Evolutionary conservation across 495 filamentous ascomycete species (phyloP).

Genomic region (Hypoxylon fragiforme): DNA sequence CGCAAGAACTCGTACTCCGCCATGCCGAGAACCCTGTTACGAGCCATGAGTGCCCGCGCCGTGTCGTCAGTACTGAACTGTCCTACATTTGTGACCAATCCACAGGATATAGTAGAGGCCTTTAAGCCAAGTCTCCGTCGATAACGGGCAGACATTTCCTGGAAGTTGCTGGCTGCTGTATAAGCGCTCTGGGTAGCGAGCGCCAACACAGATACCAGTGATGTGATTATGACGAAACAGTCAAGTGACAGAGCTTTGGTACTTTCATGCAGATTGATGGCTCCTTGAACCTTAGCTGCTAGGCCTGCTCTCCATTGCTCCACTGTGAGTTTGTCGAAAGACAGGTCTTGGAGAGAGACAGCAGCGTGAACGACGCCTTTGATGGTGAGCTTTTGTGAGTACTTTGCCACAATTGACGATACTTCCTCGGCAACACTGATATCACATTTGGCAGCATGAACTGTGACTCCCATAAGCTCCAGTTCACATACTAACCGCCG

Average conservation of each 20-base stretch:
- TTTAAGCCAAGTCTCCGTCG: not conserved
- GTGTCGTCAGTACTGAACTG: not conserved
- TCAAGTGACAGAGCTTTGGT: not conserved
- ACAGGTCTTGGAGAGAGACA: not conserved
- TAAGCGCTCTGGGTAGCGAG: not conserved
- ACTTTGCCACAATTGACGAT: too few species aligned
- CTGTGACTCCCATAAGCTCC: not conserved
- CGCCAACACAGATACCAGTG: not conserved
- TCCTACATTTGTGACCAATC: not conserved
- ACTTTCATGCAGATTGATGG: not conserved
- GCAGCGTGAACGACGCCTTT: not conserved
- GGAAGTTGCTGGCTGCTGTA: not conserved
- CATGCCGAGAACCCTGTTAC: too few species aligned
- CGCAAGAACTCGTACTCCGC: too few species aligned
- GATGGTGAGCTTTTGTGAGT: not conserved
- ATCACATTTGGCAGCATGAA: conserved; percentile 9
- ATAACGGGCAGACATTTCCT: not conserved
- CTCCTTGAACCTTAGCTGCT: not conserved
- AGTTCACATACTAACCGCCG: conserved; percentile 5
- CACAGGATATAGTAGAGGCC: too few species aligned
- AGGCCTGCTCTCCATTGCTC: not conserved
- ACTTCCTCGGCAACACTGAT: not conserved
- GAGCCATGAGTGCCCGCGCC: too few species aligned
- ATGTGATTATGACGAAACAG: not conserved
- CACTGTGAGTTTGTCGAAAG: not conserved